A percentile compares a stretch with the other conserved stretches of the same genome.
phyloP scores from a whole-genome alignment of 2,329 filamentous ascomycete species.

The Ophiobolus disseminans region DNA sequence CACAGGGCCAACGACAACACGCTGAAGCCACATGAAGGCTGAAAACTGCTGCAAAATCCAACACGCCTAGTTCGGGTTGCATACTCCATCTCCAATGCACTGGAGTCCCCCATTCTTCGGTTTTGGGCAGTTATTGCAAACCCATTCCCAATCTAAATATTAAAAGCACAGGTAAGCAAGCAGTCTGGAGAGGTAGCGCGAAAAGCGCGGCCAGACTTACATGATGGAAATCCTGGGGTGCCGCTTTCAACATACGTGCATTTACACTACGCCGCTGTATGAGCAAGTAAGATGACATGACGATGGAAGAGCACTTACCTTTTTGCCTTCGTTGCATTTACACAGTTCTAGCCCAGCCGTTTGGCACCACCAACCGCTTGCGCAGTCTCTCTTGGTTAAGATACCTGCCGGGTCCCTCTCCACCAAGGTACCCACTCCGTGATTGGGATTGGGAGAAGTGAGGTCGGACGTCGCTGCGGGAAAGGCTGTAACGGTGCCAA shows the following conservation, averaged over 20 bases:
- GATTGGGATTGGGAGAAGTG: background rate
- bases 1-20: too few species aligned
- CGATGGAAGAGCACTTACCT: background rate
- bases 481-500: background rate
- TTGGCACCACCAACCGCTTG: background rate
- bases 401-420: background rate
- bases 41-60: too few species aligned
- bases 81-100: slow-evolving; percentile 1
- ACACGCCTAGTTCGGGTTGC: background rate
- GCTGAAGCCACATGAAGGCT: too few species aligned
- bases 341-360: background rate
- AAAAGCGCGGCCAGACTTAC: slow-evolving; percentile 1
- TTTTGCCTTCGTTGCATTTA: slow-evolving; percentile 1
- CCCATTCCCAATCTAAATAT: background rate
- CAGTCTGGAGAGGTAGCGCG: background rate
- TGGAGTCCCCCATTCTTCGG: background rate
- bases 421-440: background rate
- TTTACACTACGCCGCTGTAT: background rate
- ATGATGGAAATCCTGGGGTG: background rate
- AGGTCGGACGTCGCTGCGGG: background rate
- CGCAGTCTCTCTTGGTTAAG: slow-evolving; percentile 2
- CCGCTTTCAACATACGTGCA: background rate
- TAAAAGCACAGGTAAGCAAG: background rate
- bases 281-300: background rate
- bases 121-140: background rate